Evolutionary conservation across 345 rosid genomes (phyloP).

Genomic region (Tarenaya hassleriana): DNA sequence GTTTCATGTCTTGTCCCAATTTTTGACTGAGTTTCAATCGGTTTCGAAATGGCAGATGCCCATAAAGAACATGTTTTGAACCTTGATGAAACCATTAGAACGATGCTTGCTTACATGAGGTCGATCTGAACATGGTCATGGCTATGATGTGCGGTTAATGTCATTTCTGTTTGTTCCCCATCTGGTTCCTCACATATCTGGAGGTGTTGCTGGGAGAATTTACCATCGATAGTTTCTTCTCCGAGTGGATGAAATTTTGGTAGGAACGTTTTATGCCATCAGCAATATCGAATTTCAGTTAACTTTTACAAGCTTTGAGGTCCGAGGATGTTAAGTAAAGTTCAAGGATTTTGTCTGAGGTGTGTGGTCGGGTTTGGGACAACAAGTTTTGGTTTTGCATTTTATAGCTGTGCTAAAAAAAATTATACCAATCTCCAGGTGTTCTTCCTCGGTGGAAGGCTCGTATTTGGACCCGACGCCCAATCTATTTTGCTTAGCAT

Average conservation of each 20-base stretch:
- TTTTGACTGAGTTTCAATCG: neutral
- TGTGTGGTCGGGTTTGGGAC: no score
- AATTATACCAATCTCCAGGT: constrained; percentile 40
- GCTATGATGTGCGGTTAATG: neutral
- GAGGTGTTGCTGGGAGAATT: constrained; percentile 4
- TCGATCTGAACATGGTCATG: no score
- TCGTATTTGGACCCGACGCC: constrained; percentile 95
- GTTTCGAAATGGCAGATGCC: no score
- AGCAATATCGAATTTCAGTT: neutral
- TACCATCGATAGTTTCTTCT: neutral
- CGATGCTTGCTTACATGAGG: neutral
- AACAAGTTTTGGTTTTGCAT: neutral
- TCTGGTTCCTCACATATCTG: neutral
- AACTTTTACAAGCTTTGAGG: neutral
- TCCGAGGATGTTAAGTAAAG: neutral
- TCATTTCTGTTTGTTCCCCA: neutral
- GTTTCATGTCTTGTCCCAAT: neutral
- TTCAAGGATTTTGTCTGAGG: neutral
- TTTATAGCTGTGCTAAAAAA: neutral
- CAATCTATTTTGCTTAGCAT: constrained; percentile 53
- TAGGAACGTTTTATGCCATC: neutral
- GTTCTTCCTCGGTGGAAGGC: constrained; percentile 67
- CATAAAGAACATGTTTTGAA: neutral
- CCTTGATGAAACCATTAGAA: constrained; percentile 7
- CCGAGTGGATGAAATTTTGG: neutral